Base-by-base conservation (phyloP, 2,329 filamentous ascomycete species). In the Periconia macrospinosa region DNA sequence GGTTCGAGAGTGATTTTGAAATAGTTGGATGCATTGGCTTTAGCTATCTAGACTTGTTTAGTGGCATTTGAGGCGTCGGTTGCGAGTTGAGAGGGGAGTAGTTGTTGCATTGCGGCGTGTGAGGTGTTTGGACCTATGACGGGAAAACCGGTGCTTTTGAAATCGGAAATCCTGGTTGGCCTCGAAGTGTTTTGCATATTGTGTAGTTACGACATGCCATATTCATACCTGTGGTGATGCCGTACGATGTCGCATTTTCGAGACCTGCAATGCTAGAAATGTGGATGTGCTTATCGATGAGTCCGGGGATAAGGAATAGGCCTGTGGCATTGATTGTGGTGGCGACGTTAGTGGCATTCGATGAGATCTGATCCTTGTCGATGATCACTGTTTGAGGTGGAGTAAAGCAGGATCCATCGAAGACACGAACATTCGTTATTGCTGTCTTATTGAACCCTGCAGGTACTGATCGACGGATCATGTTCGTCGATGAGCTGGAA, bases 271-370 rank as follows among this genome's bases (percentile, higher is more conserved):
- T n/a, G 15, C 54, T 45, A n/a, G 8, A 17, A 1, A 55, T 46
- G 44, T 66, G 63, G 15, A 54, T 23, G 27, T 68, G 63, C 48
- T 45, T 50, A 37, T 68, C 65, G 27, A 68, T 66, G 35, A 68
- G 52, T 6, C 63, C 63, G 5, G 65, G 63, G 6, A 67, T 46
- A 10, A 68, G 53, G 35, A 57, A 53, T 2, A 23, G 44, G 1
- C 53, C 53, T 41, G 55, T 47, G 9, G 50, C 62, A 43, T 66
- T 48, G 48, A 65, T 45, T 14, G 30, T 46, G 18, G 50, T 23
- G 19, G 30, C 35, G 2, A 47, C 37, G 27, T 40, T 18, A 17
- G 33, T 6, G 7, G 14, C 2, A 18, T 20, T 27, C 19, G 45
- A 27, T 11, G 44, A 44, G 19, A 60, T 57, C 13, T 44, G 30